These are phyloP conservation scores for Coemansia sp. DNA, from an alignment of 192 early-diverging fungal genomes.

Conservation along the genomic window DNA sequence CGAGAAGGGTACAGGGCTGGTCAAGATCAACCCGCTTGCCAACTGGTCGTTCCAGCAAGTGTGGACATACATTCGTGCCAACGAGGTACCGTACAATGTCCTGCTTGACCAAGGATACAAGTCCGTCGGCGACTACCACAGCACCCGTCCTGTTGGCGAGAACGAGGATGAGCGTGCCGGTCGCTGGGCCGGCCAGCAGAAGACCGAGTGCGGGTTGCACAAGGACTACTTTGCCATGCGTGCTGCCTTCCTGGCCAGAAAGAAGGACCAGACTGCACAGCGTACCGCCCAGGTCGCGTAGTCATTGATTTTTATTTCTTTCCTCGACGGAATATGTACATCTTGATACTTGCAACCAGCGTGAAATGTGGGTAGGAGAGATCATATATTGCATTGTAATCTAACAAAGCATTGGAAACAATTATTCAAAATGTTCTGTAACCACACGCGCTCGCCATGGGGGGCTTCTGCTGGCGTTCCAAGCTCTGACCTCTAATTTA, in stretches of 20 bases:
- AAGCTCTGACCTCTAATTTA: too few species aligned
- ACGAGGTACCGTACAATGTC: slow-evolving; percentile 89
- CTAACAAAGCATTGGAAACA: too few species aligned
- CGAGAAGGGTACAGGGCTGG: slow-evolving; percentile 68
- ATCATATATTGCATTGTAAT: too few species aligned
- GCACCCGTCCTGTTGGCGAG: slow-evolving; percentile 69
- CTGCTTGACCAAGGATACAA: slow-evolving; percentile 89
- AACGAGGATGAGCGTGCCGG: slow-evolving; percentile 81
- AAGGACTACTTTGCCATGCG: slow-evolving; percentile 97
- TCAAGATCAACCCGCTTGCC: slow-evolving; percentile 94
- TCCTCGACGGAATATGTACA: background rate
- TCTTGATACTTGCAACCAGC: too few species aligned
- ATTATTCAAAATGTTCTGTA: too few species aligned
- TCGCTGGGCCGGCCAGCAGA: slow-evolving; percentile 83
- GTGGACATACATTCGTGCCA: slow-evolving; percentile 77
- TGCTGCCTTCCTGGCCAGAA: slow-evolving; percentile 70
- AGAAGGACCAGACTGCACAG: slow-evolving; percentile 60
- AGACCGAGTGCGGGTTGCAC: slow-evolving; percentile 95
- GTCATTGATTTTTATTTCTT: background rate
- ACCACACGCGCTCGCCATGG: too few species aligned
- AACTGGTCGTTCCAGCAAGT: slow-evolving; percentile 89
- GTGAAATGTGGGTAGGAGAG: too few species aligned
- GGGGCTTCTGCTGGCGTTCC: too few species aligned
- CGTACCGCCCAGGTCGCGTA: slow-evolving; percentile 1
- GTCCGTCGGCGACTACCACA: slow-evolving; percentile 91